Conservation (phyloP, 495 filamentous ascomycete genomes). For the Neurospora intermedia region DNA sequence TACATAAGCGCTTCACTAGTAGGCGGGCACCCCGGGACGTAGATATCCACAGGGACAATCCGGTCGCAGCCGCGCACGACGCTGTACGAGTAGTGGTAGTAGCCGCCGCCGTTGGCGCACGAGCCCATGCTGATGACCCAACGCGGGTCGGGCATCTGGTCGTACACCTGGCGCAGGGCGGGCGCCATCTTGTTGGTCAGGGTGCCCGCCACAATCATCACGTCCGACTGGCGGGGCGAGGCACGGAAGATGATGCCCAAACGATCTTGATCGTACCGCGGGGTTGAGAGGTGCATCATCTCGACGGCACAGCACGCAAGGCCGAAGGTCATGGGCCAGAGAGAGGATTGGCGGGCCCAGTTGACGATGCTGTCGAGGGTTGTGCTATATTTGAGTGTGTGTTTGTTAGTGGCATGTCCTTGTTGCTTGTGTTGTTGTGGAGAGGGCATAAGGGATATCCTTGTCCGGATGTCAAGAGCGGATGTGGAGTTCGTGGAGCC, state of each 20-base stretch:
- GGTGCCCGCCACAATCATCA: conserved; percentile 96
- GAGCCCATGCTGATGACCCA: conserved; percentile 91
- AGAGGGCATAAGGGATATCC: neutral
- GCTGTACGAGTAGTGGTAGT: conserved; percentile 90
- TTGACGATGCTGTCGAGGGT: conserved; percentile 87
- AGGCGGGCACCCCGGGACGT: conserved; percentile 87
- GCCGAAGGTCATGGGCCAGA: conserved; percentile 98
- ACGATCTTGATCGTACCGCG: conserved; percentile 92
- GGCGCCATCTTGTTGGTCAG: conserved; percentile 98
- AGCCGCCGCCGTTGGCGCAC: conserved; percentile 87
- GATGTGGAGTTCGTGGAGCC: neutral
- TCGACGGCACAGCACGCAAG: conserved; percentile 94
- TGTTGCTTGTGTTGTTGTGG: neutral
- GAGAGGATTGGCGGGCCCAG: conserved; percentile 85
- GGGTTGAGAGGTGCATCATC: conserved; percentile 97
- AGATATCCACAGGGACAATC: conserved; percentile 85
- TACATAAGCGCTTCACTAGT: conserved; percentile 84
- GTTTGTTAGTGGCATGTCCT: conserved; percentile 4
- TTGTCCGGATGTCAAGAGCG: neutral
- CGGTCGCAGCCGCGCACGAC: conserved; percentile 82
- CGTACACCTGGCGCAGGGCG: conserved; percentile 87
- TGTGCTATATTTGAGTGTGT: conserved; percentile 43
- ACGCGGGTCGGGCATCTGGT: conserved; percentile 93
- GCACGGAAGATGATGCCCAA: conserved; percentile 96
- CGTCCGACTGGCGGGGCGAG: conserved; percentile 88